Percentiles rank a stretch among this genome's conserved stretches.
Evolutionary conservation across 495 filamentous ascomycete genomes (phyloP).

Genomic region (Letharia columbiana): DNA sequence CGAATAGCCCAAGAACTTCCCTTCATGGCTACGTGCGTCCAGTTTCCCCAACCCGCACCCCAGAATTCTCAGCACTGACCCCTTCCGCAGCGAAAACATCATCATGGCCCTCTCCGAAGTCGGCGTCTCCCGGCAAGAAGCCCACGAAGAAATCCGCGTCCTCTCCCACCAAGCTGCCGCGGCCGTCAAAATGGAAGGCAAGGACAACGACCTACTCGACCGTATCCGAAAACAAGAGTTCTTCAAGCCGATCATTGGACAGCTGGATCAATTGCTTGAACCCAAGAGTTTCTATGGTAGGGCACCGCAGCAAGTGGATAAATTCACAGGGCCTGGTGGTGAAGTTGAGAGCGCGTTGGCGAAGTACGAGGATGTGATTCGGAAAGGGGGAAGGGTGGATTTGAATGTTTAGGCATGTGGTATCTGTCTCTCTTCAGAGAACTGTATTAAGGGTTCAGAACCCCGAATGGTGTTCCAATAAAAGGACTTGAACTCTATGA

Average conservation of each 20-base stretch:
- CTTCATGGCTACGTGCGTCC: conserved; percentile 63
- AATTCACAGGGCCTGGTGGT: conserved; percentile 33
- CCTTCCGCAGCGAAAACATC: conserved; percentile 45
- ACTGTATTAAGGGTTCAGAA: no score
- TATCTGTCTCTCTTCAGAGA: no score
- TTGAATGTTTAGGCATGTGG: not conserved
- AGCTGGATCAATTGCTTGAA: conserved; percentile 69
- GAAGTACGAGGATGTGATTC: conserved; percentile 22
- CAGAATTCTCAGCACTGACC: not conserved
- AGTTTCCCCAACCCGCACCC: not conserved
- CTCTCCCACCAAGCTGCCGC: conserved; percentile 75
- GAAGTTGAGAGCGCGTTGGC: conserved; percentile 27
- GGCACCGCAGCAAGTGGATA: conserved; percentile 38
- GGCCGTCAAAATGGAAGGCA: conserved; percentile 73
- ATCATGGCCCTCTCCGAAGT: conserved; percentile 77
- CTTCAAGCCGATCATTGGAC: conserved; percentile 69
- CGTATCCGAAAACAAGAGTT: conserved; percentile 65
- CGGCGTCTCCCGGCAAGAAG: conserved; percentile 74
- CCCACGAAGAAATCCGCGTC: conserved; percentile 75
- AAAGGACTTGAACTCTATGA: no score
- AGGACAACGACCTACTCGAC: conserved; percentile 75
- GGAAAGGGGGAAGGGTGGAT: not conserved
- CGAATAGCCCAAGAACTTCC: conserved; percentile 72
- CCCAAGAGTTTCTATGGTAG: conserved; percentile 39
- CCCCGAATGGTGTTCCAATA: no score